Evolutionary conservation across 176 grass and related monocot species (phyloP), one percentile per base, ranked within the genome.

Genomic region (maize (Zea mays)): DNA sequence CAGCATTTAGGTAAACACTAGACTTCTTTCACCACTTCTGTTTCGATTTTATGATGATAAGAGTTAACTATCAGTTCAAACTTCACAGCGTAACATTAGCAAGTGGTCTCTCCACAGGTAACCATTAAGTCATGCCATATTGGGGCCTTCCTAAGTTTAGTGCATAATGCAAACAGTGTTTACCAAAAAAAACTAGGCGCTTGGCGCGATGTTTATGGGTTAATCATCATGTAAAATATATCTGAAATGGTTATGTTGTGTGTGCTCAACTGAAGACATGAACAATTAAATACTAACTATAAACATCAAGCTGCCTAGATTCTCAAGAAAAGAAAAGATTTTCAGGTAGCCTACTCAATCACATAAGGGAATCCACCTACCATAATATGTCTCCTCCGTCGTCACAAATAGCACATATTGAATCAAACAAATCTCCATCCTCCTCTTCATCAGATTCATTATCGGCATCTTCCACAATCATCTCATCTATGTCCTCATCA

Each of bases 401-500:
- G 76, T 96, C 93, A 85, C 93, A 96, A 83, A 96, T 92, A 10
- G 86, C 79, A 89, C 93, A 96, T 70, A 87, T 83, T 69, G 85
- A 85, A 73, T 96, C 93, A 78, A 96, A 92, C 65, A 96, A 74
- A 82, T 96, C 87, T 13, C 81, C 80, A 41, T 88, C 93, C 48
- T 96, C 91, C 11, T 91, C 90, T 85, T 96, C 93, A 20, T 85
- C 90, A 83, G 93, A 92, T 67, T 85, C 93, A 86, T 44, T 62
- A 73, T 54, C 79, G 37, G 58, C n/a, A 52, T 76, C 74, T 38
- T 82, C 75, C 40, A 33, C 48, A 70, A 66, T 34, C 21, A 87
- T 85, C 76, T 86, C 88, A 43, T 78, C 85, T 67, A 92, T 74
- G 5, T 92, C 86, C 45, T 81, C 90, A 58, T 88, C 83, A 56